These are phyloP conservation scores for Skeletonema costatum DNA, from an alignment of 108 stramenopile species.

Conservation along the genomic window DNA sequence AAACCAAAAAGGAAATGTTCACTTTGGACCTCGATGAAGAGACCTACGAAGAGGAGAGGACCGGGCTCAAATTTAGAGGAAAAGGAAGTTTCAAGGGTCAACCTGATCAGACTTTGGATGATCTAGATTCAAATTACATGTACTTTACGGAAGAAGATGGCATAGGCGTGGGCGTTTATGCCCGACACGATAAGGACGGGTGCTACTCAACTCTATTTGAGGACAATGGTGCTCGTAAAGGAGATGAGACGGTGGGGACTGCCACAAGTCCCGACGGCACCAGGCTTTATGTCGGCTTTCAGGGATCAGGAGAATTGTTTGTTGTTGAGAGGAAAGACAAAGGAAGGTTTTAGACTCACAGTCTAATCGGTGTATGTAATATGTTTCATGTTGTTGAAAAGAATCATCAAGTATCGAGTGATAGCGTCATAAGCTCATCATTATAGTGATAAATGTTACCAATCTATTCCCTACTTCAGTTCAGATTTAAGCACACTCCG, in stretches of 20 bases:
- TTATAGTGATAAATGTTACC: not conserved
- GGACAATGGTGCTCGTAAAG: slow-evolving; percentile 6
- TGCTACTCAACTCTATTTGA: slow-evolving; percentile 46
- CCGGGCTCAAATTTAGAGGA: slow-evolving; percentile 14
- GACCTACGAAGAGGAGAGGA: not conserved
- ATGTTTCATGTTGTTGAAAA: too few relatives aligned
- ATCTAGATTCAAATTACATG: slow-evolving; percentile 24
- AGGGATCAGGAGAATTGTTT: slow-evolving; percentile 49
- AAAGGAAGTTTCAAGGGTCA: slow-evolving; percentile 32
- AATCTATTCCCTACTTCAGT: too few relatives aligned
- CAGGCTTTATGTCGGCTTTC: slow-evolving; percentile 61
- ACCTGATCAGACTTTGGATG: slow-evolving; percentile 42
- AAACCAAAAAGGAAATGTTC: not conserved
- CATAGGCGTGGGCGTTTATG: slow-evolving; percentile 46
- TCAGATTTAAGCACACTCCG: not conserved
- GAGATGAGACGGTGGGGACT: slow-evolving; percentile 51
- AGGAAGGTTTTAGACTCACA: slow-evolving; percentile 24
- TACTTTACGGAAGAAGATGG: slow-evolving; percentile 65
- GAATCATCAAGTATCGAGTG: too few relatives aligned
- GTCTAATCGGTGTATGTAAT: not conserved
- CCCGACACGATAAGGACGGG: slow-evolving; percentile 27
- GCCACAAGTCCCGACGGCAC: slow-evolving; percentile 62
- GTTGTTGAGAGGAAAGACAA: slow-evolving; percentile 56
- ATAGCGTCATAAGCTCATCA: not conserved
- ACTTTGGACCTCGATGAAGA: slow-evolving; percentile 11